A percentile compares a stretch with the other conserved stretches of the same genome.
Conservation (phyloP, 129 eudicot species). For the Flaveria ramosissima region DNA sequence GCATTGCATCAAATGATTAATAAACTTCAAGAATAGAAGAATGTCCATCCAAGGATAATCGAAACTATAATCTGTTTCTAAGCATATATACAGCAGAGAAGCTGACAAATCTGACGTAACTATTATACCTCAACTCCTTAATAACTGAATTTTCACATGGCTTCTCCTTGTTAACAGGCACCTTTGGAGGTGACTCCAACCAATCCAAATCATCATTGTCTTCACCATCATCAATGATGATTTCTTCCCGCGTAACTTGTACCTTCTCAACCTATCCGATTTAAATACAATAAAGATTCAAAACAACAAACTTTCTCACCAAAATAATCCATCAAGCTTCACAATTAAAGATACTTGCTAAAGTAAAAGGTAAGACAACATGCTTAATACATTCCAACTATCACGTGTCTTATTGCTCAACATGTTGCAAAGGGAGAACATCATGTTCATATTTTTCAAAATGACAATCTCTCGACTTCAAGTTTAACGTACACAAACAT, state of each 20-base stretch:
- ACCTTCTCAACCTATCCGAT: constrained; percentile 46
- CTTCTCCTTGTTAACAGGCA: constrained; percentile 29
- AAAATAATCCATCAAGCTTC: background rate
- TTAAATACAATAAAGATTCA: background rate
- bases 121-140: constrained; percentile 68
- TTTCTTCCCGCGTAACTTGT: constrained; percentile 26
- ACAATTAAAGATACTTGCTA: constrained; percentile 4
- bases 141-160: constrained; percentile 49
- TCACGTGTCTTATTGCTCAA: background rate
- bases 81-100: background rate
- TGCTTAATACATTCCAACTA: background rate
- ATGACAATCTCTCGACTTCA: background rate
- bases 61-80: background rate
- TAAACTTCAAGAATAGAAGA: background rate
- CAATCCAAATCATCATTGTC: constrained; percentile 71
- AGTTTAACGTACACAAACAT: too few species aligned
- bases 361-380: background rate
- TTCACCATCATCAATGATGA: constrained; percentile 44
- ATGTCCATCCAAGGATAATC: background rate
- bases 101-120: background rate
- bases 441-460: background rate
- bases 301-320: background rate
- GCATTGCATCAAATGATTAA: background rate
- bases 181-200: constrained; percentile 69
- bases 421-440: background rate